Evolutionary conservation across 164 flowering plant genomes (phyloP).

Genomic region (Santalum album): DNA sequence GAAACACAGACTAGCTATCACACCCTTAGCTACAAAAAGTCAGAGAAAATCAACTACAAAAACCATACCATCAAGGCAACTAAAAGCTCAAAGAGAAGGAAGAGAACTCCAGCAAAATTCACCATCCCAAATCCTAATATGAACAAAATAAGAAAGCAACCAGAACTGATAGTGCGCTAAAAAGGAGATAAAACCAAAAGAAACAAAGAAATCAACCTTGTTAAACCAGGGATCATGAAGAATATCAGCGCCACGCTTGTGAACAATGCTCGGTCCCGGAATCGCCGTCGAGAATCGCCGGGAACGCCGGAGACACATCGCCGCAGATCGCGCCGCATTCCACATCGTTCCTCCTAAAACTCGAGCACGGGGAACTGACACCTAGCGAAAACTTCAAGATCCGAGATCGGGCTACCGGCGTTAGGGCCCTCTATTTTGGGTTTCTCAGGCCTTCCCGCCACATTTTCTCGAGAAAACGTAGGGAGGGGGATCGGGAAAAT

Average conservation of each 20-base stretch:
- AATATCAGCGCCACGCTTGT: constrained; percentile 96
- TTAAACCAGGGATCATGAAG: constrained; percentile 99
- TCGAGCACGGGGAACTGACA: no score
- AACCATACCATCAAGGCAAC: no score
- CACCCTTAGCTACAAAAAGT: no score
- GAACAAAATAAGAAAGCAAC: background rate
- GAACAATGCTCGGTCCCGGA: constrained; percentile 86
- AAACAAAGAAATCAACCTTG: constrained; percentile 39
- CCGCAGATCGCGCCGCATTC: constrained; percentile 38
- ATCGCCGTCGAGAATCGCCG: constrained; percentile 55
- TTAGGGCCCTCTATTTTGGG: background rate
- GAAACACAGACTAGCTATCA: no score
- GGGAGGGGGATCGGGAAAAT: no score
- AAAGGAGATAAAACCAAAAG: background rate
- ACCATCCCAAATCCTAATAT: no score
- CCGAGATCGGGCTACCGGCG: background rate
- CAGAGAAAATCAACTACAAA: no score
- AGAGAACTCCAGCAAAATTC: no score
- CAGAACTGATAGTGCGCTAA: background rate
- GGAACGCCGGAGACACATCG: constrained; percentile 30
- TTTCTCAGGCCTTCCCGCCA: background rate
- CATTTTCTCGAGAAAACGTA: constrained; percentile 1
- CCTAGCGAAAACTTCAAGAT: background rate
- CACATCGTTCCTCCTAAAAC: constrained; percentile 29
- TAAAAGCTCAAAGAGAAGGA: no score